A percentile compares a stretch with the other conserved stretches of the same genome.
Conservation (phyloP, 1,284 basidiomycete species). For the Pholiota adiposa region DNA sequence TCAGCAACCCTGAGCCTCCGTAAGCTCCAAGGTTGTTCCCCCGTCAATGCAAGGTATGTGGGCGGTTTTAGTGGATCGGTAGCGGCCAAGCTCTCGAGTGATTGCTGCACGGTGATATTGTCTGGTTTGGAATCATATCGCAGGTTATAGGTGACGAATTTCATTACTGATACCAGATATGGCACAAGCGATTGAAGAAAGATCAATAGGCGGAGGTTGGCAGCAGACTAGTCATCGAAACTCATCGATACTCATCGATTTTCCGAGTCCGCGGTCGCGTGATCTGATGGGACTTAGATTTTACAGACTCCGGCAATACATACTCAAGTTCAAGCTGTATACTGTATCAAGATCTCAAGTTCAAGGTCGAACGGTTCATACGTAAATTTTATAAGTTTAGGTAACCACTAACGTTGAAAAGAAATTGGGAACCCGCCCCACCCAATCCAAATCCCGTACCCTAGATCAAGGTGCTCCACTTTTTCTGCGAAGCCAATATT, state of each 20-base stretch:
- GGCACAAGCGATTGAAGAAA: background rate
- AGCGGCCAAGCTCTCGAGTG: conserved; percentile 41
- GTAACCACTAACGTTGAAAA: background rate
- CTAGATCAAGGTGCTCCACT: background rate
- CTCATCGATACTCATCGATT: too few relatives aligned
- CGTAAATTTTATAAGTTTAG: background rate
- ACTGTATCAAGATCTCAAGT: too few relatives aligned
- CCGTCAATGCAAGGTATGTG: conserved; percentile 34
- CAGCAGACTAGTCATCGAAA: too few relatives aligned
- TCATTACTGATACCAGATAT: conserved; percentile 4
- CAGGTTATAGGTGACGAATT: conserved; percentile 51
- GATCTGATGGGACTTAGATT: too few relatives aligned
- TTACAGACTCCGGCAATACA: too few relatives aligned
- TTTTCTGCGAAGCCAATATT: background rate
- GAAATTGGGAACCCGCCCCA: background rate
- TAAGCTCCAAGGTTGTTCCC: conserved; percentile 57
- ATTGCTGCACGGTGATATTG: conserved; percentile 50
- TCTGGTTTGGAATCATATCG: conserved; percentile 58
- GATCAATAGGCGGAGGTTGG: too few relatives aligned
- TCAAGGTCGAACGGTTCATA: too few relatives aligned
- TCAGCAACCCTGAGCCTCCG: conserved; percentile 52
- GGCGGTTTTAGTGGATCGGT: conserved; percentile 43
- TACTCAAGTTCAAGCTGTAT: too few relatives aligned
- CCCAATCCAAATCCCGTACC: conserved; percentile 7
- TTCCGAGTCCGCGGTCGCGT: too few relatives aligned